These are phyloP conservation scores for Hemileccinum rubropunctum DNA, from an alignment of 768 basidiomycete species.

Conservation along the genomic window DNA sequence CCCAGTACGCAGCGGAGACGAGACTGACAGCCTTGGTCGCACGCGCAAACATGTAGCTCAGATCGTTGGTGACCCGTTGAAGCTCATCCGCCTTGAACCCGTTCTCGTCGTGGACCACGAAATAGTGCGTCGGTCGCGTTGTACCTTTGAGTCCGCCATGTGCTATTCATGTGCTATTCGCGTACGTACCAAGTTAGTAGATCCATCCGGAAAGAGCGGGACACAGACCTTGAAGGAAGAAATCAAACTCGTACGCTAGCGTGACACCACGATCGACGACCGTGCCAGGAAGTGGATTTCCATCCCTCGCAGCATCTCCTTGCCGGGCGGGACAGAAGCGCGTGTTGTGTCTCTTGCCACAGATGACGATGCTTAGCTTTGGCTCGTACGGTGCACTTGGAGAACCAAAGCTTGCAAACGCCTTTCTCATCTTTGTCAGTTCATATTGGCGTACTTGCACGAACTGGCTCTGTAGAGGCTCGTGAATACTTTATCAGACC, in stretches of 20 bases:
- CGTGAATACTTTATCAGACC: neutral
- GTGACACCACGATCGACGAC: constrained; percentile 56
- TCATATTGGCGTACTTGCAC: constrained; percentile 42
- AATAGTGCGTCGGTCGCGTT: constrained; percentile 52
- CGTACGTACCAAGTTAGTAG: neutral
- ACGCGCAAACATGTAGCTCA: constrained; percentile 57
- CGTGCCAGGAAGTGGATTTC: constrained; percentile 53
- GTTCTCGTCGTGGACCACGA: constrained; percentile 54
- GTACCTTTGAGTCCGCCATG: constrained; percentile 45
- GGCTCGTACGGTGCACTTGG: constrained; percentile 39
- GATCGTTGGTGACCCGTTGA: constrained; percentile 48
- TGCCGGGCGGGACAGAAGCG: constrained; percentile 50
- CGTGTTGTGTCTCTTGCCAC: constrained; percentile 56
- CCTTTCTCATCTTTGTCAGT: constrained; percentile 37
- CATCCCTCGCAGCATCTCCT: constrained; percentile 38
- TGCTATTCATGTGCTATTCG: no score
- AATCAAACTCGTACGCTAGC: constrained; percentile 52
- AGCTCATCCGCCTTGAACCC: constrained; percentile 46
- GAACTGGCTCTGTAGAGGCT: constrained; percentile 43
- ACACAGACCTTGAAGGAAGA: constrained; percentile 47
- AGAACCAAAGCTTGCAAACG: constrained; percentile 39
- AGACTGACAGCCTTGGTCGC: constrained; percentile 54
- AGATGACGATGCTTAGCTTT: constrained; percentile 50
- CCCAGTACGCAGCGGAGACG: no score
- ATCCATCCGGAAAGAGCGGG: neutral